Percentiles rank a stretch among this genome's conserved stretches.
Conservation (phyloP, 179 eudicot species). For the Beta lomatogona region DNA sequence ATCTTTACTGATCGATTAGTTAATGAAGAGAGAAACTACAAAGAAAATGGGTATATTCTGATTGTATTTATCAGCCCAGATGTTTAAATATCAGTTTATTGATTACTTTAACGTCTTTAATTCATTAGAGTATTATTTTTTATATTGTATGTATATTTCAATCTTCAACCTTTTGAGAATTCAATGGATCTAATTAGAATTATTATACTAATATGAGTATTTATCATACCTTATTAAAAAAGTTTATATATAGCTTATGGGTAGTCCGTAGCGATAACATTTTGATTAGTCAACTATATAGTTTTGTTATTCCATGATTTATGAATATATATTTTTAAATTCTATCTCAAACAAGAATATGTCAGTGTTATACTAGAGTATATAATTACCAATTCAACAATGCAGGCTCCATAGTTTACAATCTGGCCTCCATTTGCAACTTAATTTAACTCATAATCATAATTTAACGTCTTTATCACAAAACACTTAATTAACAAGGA, state of each 20-base stretch:
- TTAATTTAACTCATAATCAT: background rate
- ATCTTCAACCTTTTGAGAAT: background rate
- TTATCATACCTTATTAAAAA: background rate
- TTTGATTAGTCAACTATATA: background rate
- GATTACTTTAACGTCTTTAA: background rate
- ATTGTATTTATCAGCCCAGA: conserved; percentile 9
- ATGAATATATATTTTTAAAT: background rate
- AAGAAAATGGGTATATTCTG: background rate
- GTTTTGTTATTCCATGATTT: background rate
- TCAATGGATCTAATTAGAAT: conserved; percentile 17
- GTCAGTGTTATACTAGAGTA: background rate
- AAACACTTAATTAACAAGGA: background rate
- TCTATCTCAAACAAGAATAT: background rate
- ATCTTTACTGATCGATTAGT: background rate
- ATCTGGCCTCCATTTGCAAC: background rate
- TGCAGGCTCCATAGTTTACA: conserved; percentile 2
- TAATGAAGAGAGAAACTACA: background rate
- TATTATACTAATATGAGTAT: background rate
- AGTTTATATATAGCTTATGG: background rate
- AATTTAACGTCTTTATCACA: background rate
- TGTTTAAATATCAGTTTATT: background rate
- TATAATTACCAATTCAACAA: background rate
- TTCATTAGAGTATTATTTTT: background rate
- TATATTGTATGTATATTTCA: background rate
- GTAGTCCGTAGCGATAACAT: background rate